Evolutionary conservation across 805 yeast genomes (phyloP).

Genomic region (Candida ponderosae): DNA sequence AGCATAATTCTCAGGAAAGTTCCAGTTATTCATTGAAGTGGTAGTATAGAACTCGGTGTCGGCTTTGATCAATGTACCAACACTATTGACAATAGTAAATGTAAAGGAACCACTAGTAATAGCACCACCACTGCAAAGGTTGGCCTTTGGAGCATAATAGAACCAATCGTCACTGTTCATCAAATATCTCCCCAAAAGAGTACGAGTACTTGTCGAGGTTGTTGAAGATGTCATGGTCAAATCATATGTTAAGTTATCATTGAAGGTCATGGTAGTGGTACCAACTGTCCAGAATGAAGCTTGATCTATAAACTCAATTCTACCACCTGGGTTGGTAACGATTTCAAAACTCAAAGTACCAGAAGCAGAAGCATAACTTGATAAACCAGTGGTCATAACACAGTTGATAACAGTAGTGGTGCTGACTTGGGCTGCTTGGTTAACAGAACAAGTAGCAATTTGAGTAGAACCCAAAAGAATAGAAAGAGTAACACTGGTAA

Average conservation of each 20-base stretch:
- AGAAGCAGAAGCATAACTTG: not conserved
- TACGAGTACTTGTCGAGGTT: not conserved
- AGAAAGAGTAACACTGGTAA: not conserved
- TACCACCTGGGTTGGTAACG: conserved; percentile 9
- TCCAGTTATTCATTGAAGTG: no score
- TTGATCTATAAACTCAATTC: conserved; percentile 2
- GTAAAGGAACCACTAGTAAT: not conserved
- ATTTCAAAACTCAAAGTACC: conserved; percentile 5
- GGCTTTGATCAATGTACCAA: no score
- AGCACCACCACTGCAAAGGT: not conserved
- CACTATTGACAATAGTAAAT: not conserved
- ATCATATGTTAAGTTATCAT: conserved; percentile 4
- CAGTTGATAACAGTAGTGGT: conserved; percentile 4
- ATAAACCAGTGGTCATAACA: conserved; percentile 4
- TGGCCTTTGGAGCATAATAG: not conserved
- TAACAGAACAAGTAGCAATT: conserved; percentile 7
- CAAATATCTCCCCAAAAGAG: not conserved
- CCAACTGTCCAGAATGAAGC: conserved; percentile 8
- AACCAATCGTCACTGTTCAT: not conserved
- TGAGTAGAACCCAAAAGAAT: not conserved
- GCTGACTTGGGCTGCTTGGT: conserved; percentile 7
- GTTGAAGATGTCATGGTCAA: not conserved
- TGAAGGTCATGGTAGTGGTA: conserved; percentile 9
- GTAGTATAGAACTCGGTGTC: no score
- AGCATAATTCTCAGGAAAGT: no score